Conservation (phyloP, 768 basidiomycete species). For the Tylopilus plumbeoviolaceoides region DNA sequence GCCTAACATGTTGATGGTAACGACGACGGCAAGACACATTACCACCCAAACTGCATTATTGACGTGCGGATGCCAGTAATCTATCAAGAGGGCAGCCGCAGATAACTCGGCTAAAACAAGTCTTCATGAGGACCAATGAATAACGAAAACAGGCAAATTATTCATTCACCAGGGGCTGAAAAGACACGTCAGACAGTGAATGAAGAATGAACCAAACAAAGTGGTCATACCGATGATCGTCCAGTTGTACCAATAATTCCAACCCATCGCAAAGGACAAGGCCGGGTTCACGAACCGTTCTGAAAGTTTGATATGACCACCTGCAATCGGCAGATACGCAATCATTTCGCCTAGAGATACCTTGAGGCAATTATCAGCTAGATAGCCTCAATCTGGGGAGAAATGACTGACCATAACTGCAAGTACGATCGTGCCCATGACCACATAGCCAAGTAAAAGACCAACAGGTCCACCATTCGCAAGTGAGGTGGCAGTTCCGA, state of each 20-base stretch:
- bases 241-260: conserved; percentile 51
- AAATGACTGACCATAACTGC: conserved; percentile 56
- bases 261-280: conserved; percentile 53
- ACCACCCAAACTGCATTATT: conserved; percentile 76
- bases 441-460: conserved; percentile 65
- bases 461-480: conserved; percentile 66
- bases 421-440: conserved; percentile 66
- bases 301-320: conserved; percentile 76
- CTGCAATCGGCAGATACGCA: conserved; percentile 72
- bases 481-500: conserved; percentile 56
- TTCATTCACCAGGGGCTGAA: conserved; percentile 26
- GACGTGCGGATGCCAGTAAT: conserved; percentile 60
- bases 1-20: conserved; percentile 73
- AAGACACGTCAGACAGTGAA: not conserved
- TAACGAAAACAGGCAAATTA: not conserved
- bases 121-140: conserved; percentile 1
- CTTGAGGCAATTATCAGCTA: conserved; percentile 27
- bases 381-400: not conserved
- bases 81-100: conserved; percentile 65
- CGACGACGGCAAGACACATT: conserved; percentile 69
- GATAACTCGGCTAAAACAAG: conserved; percentile 27
- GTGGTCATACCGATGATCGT: conserved; percentile 16
- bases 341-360: conserved; percentile 60
- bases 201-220: rapidly evolving
- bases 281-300: conserved; percentile 81